Percentiles rank a stretch among this genome's conserved stretches.
Conservation (phyloP, 2,329 filamentous ascomycete genomes). For the Mariannaea elegans region DNA sequence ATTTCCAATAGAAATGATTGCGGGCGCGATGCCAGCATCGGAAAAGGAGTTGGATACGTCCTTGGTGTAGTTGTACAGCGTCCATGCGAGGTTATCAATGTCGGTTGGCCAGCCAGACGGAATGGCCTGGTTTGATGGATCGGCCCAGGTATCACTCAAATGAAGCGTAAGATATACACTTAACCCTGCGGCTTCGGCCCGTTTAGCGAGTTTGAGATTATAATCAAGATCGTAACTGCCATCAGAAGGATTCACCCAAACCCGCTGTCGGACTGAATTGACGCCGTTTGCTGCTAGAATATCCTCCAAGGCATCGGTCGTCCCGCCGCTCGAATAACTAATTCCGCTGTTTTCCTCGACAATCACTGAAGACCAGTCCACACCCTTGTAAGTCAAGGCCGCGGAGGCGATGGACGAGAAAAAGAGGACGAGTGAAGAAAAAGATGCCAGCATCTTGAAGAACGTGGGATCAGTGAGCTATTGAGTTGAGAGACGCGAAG, state of each 20-base stretch:
- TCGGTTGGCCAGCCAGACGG: slow-evolving; percentile 71
- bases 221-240: slow-evolving; percentile 75
- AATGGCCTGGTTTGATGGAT: slow-evolving; percentile 69
- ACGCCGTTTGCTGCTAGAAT: slow-evolving; percentile 70
- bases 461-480: background rate
- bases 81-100: slow-evolving; percentile 66
- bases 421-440: slow-evolving; percentile 18
- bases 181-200: slow-evolving; percentile 70
- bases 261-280: slow-evolving; percentile 74
- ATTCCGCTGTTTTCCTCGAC: slow-evolving; percentile 70
- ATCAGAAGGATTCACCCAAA: slow-evolving; percentile 75
- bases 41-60: slow-evolving; percentile 69
- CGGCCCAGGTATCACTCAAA: slow-evolving; percentile 76
- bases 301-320: slow-evolving; percentile 64
- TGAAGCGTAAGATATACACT: slow-evolving; percentile 71
- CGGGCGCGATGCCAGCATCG: slow-evolving; percentile 60
- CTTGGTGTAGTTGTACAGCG: slow-evolving; percentile 75
- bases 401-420: slow-evolving; percentile 43
- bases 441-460: slow-evolving; percentile 27
- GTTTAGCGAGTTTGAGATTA: slow-evolving; percentile 72
- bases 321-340: slow-evolving; percentile 67
- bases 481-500: background rate
- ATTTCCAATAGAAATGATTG: slow-evolving; percentile 76
- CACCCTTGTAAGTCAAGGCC: slow-evolving; percentile 70
- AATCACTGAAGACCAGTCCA: slow-evolving; percentile 74